Base-by-base conservation (phyloP, 257 asterid species). In the Przewalskia tangutica region DNA sequence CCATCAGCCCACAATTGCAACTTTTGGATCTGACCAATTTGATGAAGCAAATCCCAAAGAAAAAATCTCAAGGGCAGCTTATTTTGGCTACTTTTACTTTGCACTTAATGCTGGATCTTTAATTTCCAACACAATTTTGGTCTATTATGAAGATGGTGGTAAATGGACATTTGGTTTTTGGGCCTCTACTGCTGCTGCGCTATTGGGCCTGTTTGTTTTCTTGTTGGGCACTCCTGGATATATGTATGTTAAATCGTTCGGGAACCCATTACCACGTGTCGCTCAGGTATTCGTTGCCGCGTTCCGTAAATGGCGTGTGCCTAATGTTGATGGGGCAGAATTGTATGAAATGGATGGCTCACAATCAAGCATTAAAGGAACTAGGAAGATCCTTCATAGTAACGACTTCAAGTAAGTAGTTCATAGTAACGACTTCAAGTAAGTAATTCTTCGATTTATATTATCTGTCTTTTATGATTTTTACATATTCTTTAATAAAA, bases 1-100 rank as follows among this genome's bases (percentile, higher is more conserved):
- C 4, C 94, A 92, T 85, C 97, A 94, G 59, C 98, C 98, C 12
- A 92, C 98, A 2, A 58, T 92, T 9, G 98, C 97, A 38, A 92
- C 98, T 9, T 87, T 94, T 42, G 98, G 98, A 27, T 86, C 98
- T 0, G 98, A 94, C 58, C 98, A 94, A 79, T 91, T 92, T 13
- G 90, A 90, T n/a, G 91, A 86, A 54, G 66, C 85, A 3, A 71
- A 63, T 40, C 88, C 89, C 0, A 88, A 85, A 83, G 83, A 82
- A 48, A 84, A 53, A 65, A 70, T 60, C 2, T 84, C 90, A 0
- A 91, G 85, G 58, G 83, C 83, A 4, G 86, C 89, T 20, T 94
- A 91, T 84, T 94, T 94, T 54, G 71, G 89, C 46, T 91, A 88
- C 82, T 94, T 92, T 77, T 94, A 94, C 87, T 92, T 94, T 59